These are phyloP conservation scores for Phaeophleospora eucalypticola DNA, from an alignment of 2,329 filamentous ascomycete species.

Conservation along the genomic window DNA sequence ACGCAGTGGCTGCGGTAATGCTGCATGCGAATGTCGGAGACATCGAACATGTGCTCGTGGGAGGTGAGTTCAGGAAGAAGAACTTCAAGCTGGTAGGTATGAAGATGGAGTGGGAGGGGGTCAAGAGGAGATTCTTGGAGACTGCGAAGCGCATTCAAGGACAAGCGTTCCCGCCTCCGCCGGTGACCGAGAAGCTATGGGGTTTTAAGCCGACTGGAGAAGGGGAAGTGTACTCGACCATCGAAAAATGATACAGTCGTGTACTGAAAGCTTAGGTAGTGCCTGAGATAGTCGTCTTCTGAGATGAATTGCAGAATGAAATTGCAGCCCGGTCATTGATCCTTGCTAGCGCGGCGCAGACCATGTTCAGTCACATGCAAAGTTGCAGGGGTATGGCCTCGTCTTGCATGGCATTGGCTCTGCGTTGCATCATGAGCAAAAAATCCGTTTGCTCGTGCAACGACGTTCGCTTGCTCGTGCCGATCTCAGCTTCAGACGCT, in stretches of 20 bases:
- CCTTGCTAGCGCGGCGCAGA: too few relatives aligned
- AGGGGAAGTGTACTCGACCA: slow-evolving; percentile 27
- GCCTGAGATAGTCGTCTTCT: too few relatives aligned
- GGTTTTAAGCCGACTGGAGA: slow-evolving; percentile 8
- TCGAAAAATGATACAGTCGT: slow-evolving; percentile 26
- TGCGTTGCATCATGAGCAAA: too few relatives aligned
- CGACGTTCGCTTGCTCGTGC: too few relatives aligned
- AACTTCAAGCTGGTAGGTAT: slow-evolving; percentile 30
- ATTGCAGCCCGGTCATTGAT: too few relatives aligned
- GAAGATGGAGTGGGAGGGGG: slow-evolving; percentile 6
- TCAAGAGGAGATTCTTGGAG: slow-evolving; percentile 13
- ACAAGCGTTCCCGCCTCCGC: slow-evolving; percentile 2
- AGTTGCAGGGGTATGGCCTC: too few relatives aligned
- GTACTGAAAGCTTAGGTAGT: too few relatives aligned
- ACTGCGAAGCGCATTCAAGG: slow-evolving; percentile 8
- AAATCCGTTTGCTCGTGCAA: too few relatives aligned
- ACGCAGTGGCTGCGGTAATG: slow-evolving; percentile 55
- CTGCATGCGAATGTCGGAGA: slow-evolving; percentile 54
- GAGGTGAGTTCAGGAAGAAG: slow-evolving; percentile 48
- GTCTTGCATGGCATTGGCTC: too few relatives aligned
- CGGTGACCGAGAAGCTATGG: slow-evolving; percentile 13
- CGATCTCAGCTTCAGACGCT: too few relatives aligned
- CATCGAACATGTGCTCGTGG: slow-evolving; percentile 49
- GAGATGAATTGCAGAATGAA: too few relatives aligned
- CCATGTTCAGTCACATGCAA: too few relatives aligned